A percentile compares a stretch with the other conserved stretches of the same genome.
These are phyloP conservation scores for Fragilaria radians DNA, from an alignment of 108 stramenopile species.

Conservation along the genomic window DNA sequence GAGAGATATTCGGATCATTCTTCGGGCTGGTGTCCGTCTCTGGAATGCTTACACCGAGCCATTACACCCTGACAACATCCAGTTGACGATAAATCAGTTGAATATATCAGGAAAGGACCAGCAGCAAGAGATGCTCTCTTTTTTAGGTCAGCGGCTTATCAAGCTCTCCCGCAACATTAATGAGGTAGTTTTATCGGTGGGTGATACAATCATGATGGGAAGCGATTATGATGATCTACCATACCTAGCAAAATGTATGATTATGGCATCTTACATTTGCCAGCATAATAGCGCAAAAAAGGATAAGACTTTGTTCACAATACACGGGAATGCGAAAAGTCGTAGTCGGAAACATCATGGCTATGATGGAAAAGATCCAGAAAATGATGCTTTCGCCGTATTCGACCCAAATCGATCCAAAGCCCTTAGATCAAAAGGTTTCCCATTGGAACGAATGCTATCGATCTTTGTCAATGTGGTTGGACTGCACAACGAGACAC, in stretches of 20 bases:
- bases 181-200: background rate
- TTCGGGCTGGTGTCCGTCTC: slow-evolving; percentile 39
- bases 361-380: slow-evolving; percentile 11
- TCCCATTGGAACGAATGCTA: slow-evolving; percentile 60
- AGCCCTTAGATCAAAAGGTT: slow-evolving; percentile 33
- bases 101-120: background rate
- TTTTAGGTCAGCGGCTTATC: background rate
- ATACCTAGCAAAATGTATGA: slow-evolving; percentile 47
- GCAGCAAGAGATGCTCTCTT: background rate
- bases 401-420: slow-evolving; percentile 30
- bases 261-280: slow-evolving; percentile 64
- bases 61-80: slow-evolving; percentile 13
- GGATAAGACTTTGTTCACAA: slow-evolving; percentile 50
- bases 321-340: slow-evolving; percentile 42
- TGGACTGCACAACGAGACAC: slow-evolving; percentile 22
- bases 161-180: background rate
- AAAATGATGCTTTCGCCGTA: slow-evolving; percentile 37
- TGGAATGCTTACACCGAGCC: slow-evolving; percentile 52
- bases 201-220: background rate
- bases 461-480: slow-evolving; percentile 59
- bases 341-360: slow-evolving; percentile 14
- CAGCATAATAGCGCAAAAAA: slow-evolving; percentile 58
- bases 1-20: slow-evolving; percentile 48
- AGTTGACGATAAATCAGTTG: slow-evolving; percentile 6
- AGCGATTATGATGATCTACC: slow-evolving; percentile 12